Evolutionary conservation across 441 rosid species (phyloP).

Genomic region (Populus trichocarpa): DNA sequence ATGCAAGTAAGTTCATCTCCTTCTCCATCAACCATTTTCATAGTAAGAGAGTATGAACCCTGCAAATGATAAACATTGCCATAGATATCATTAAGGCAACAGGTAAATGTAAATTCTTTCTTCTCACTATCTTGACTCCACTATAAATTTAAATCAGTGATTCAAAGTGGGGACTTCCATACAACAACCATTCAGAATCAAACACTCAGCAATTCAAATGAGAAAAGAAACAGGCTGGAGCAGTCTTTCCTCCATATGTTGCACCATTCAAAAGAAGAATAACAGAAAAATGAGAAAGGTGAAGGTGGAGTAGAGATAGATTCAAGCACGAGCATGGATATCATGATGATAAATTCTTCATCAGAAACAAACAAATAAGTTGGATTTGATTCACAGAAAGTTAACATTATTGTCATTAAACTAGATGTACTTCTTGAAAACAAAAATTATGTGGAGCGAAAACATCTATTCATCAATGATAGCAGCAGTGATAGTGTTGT

Average conservation of each 20-base stretch:
- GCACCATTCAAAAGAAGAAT: neutral
- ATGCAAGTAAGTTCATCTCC: slow-evolving; percentile 73
- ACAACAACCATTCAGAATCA: neutral
- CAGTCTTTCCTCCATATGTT: neutral
- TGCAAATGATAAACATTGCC: slow-evolving; percentile 28
- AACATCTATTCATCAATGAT: neutral
- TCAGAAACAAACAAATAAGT: neutral
- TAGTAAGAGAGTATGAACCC: slow-evolving; percentile 77
- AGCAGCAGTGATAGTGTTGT: neutral
- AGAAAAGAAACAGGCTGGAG: neutral
- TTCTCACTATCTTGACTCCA: neutral
- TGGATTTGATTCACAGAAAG: neutral
- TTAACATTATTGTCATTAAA: neutral
- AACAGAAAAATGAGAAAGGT: neutral
- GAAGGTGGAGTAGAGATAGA: neutral
- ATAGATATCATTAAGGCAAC: neutral
- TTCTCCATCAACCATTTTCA: slow-evolving; percentile 67
- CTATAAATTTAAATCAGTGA: neutral
- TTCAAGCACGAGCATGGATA: neutral
- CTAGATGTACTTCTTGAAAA: neutral
- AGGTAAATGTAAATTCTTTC: neutral
- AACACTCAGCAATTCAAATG: neutral
- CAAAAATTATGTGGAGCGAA: neutral
- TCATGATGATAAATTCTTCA: neutral
- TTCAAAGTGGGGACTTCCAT: neutral